phyloP scores from a whole-genome alignment of 345 rosid species.

The Eucalyptus lansdowneana region DNA sequence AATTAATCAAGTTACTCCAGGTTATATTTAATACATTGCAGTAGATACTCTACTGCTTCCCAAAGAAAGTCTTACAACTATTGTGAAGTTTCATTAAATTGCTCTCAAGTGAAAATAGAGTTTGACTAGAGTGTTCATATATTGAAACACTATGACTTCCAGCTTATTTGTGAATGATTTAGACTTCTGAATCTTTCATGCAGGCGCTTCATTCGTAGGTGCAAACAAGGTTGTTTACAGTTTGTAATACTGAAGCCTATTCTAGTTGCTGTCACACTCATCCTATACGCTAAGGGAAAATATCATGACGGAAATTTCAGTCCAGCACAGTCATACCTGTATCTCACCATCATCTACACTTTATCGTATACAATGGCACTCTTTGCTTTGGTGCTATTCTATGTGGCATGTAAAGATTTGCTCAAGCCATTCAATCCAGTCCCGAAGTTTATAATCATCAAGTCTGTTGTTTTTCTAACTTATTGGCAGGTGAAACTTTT shows the following conservation, averaged over 20 bases:
- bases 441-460: slow-evolving; percentile 85
- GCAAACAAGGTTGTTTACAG: slow-evolving; percentile 97
- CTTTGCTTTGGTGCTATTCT: slow-evolving; percentile 76
- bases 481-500: slow-evolving; percentile 79
- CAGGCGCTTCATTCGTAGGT: slow-evolving; percentile 92
- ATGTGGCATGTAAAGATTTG: slow-evolving; percentile 92
- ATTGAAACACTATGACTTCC: not conserved
- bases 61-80: not conserved
- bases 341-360: slow-evolving; percentile 81
- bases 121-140: not conserved
- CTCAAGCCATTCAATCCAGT: slow-evolving; percentile 98
- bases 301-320: slow-evolving; percentile 92
- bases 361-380: slow-evolving; percentile 81
- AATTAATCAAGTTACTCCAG: not conserved
- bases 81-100: not conserved
- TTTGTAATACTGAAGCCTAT: slow-evolving; percentile 95
- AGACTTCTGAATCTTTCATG: not conserved
- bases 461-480: slow-evolving; percentile 90
- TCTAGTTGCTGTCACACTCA: slow-evolving; percentile 73
- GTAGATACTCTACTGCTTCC: not conserved
- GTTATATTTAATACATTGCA: not conserved
- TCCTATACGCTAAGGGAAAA: slow-evolving; percentile 87
- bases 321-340: slow-evolving; percentile 81
- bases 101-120: not conserved
- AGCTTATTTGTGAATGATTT: not conserved